phyloP scores from a whole-genome alignment of 495 filamentous ascomycete genomes.

The Lindgomyces ingoldianus region DNA sequence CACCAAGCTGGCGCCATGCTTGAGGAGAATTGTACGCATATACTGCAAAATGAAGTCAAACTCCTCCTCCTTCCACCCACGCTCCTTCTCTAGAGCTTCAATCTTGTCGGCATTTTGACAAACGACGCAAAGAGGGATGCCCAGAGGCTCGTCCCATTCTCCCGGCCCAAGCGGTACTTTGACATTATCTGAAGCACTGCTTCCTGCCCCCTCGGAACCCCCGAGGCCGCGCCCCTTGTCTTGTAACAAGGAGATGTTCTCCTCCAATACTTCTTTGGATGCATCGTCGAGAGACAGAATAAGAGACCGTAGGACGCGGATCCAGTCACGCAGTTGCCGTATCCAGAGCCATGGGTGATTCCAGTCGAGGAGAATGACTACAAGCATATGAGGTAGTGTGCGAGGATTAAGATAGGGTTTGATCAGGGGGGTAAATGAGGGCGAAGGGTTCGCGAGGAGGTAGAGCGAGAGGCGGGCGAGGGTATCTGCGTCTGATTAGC shows the following conservation, averaged over 20 bases:
- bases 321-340: slow-evolving; percentile 83
- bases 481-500: slow-evolving; percentile 60
- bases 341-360: slow-evolving; percentile 90
- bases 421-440: slow-evolving; percentile 79
- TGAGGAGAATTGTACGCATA: slow-evolving; percentile 78
- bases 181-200: slow-evolving; percentile 50
- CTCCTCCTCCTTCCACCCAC: slow-evolving; percentile 89
- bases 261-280: slow-evolving; percentile 78
- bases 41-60: slow-evolving; percentile 92
- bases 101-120: slow-evolving; percentile 94
- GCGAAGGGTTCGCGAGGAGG: slow-evolving; percentile 78
- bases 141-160: slow-evolving; percentile 91
- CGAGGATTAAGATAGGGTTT: slow-evolving; percentile 81
- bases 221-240: slow-evolving; percentile 52
- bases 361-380: slow-evolving; percentile 91
- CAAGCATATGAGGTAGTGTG: slow-evolving; percentile 81
- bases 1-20: slow-evolving; percentile 87
- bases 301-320: slow-evolving; percentile 74
- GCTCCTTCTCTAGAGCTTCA: slow-evolving; percentile 79
- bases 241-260: slow-evolving; percentile 68
- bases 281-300: slow-evolving; percentile 73
- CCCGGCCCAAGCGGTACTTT: slow-evolving; percentile 81
- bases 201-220: slow-evolving; percentile 25
- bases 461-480: slow-evolving; percentile 90
- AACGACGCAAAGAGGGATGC: slow-evolving; percentile 86